Evolutionary conservation across 2,329 filamentous ascomycete species (phyloP).

Genomic region (Microcyclosporella mali): DNA sequence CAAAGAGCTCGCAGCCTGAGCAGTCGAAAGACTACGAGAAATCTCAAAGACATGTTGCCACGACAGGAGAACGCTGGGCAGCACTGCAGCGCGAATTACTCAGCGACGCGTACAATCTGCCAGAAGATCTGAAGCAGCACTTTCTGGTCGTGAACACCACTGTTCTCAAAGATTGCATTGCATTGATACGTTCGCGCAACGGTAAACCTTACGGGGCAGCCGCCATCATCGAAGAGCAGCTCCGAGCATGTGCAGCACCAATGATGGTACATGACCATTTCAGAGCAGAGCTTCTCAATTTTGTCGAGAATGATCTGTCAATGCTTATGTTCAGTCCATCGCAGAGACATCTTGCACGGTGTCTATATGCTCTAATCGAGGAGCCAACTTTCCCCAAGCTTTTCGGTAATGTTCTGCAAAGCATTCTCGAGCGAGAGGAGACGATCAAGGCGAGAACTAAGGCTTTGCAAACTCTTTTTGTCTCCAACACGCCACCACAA

Average conservation of each 20-base stretch:
- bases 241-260: slow-evolving; percentile 40
- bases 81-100: slow-evolving; percentile 45
- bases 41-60: slow-evolving; percentile 64
- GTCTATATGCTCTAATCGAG: slow-evolving; percentile 48
- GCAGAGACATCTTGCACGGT: slow-evolving; percentile 57
- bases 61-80: slow-evolving; percentile 60
- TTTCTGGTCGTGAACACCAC: slow-evolving; percentile 35
- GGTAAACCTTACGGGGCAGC: slow-evolving; percentile 64
- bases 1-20: slow-evolving; percentile 72
- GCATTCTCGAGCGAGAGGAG: slow-evolving; percentile 19
- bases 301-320: slow-evolving; percentile 52
- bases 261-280: slow-evolving; percentile 40
- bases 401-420: slow-evolving; percentile 18
- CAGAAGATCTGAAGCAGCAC: slow-evolving; percentile 15
- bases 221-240: slow-evolving; percentile 49
- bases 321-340: slow-evolving; percentile 63
- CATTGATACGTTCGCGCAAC: slow-evolving; percentile 48
- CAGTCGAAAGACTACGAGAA: slow-evolving; percentile 68
- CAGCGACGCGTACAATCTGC: slow-evolving; percentile 20
- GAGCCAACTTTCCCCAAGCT: slow-evolving; percentile 31
- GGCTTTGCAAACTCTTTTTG: slow-evolving; percentile 25
- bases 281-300: slow-evolving; percentile 34
- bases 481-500: slow-evolving; percentile 31
- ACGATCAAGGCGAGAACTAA: slow-evolving; percentile 13
- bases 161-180: slow-evolving; percentile 45